phyloP scores from a whole-genome alignment of 176 grass and related monocot species.

The Pontederia paniculata region DNA sequence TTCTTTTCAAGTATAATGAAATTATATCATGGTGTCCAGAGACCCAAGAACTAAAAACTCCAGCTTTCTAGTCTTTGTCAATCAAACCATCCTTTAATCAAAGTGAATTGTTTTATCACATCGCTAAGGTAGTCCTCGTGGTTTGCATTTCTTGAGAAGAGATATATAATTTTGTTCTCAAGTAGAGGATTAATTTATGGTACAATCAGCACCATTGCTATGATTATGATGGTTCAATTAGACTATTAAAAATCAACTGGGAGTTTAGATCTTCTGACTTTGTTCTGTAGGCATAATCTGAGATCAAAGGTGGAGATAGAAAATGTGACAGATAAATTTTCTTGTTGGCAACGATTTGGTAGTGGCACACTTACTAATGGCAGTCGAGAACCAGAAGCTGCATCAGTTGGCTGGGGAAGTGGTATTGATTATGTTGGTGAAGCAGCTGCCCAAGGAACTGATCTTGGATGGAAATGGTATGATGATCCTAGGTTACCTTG shows the following conservation, averaged over 20 bases:
- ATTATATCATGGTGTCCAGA: no score
- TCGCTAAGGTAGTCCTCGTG: no score
- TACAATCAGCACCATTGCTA: no score
- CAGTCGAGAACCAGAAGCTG: conserved; percentile 50
- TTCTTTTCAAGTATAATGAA: no score
- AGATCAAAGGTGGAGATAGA: conserved; percentile 79
- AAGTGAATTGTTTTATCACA: no score
- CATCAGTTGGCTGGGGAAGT: conserved; percentile 79
- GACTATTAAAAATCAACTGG: background rate
- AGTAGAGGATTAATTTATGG: no score
- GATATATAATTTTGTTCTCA: no score
- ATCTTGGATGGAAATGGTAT: conserved; percentile 77
- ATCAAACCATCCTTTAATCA: no score
- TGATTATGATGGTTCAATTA: no score
- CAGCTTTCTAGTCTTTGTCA: no score
- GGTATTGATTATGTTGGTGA: conserved; percentile 42
- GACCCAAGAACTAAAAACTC: no score
- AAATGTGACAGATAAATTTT: conserved; percentile 64
- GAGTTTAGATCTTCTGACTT: background rate
- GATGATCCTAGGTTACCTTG: conserved; percentile 64
- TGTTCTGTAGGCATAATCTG: conserved; percentile 42
- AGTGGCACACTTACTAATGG: conserved; percentile 7
- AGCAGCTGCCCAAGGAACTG: conserved; percentile 49
- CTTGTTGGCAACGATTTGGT: conserved; percentile 89
- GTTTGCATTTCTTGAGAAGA: no score